Evolutionary conservation across 768 basidiomycete genomes (phyloP), one percentile per base, ranked within the genome.

Genomic region (Cystofilobasidium bisporidii): DNA sequence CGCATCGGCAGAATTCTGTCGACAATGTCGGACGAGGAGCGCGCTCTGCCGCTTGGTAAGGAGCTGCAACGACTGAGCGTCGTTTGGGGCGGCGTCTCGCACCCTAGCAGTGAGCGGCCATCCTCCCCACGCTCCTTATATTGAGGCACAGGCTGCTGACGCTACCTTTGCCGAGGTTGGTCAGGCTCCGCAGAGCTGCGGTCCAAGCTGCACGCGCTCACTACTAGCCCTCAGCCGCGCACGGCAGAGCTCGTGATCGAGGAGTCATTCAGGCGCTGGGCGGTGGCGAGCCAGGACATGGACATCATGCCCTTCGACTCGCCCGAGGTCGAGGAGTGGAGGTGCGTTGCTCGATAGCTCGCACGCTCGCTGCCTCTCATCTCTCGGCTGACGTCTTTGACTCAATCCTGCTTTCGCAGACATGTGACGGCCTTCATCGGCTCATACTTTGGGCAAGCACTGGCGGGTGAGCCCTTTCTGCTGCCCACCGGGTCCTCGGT

Each of bases 251-350:
- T 56, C 53, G 53, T 56, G 8, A 3, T 56, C 3, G 53, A 28
- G 9, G 53, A 15, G 28, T 8, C 28, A 2, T n/a, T 56, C 14
- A 2, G 17, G 5, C 26, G 28, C 28, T 56, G 53, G 53, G 2
- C 4, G 4, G 11, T 5, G 28, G 30, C 53, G 2, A 30, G 28
- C 6, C 28, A 32, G 28, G 53, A 56, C 53, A 56, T 56, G 12
- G 53, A 56, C 53, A 56, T 56, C 26, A 56, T 56, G 53, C 53
- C 53, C 2, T 56, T 56, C 30, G 53, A 56, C 2, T 28, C 53
- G 22, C 53, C 53, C 15, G 53, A 56, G 18, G 26, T 56, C 28
- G 53, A 56, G 26, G 28, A 56, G 15, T 43, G 20, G 43, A 43
- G 20, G 43, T 43, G 43, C 20, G 43, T 17, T 4, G 20, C n/a